Base-by-base conservation (phyloP, 768 basidiomycete species). In the Leccinum variicolor region DNA sequence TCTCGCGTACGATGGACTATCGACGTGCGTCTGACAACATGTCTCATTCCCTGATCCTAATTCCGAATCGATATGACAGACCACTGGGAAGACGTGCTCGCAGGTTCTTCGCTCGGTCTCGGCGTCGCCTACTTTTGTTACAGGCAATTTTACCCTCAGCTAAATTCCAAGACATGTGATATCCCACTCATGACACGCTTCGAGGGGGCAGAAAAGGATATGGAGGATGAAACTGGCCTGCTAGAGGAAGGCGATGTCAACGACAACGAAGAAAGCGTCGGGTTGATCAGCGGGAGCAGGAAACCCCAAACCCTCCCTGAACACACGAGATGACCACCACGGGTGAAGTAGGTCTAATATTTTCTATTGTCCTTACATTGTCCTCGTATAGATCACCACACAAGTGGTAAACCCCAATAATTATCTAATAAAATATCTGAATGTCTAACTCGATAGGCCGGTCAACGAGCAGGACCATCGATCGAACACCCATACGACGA, bases 1-100 rank as follows among this genome's bases (percentile, higher is more conserved):
- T 93, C 56, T 86, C 87, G 5, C 84, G 94, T n/a, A 94, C 91
- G 0, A 94, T 95, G 89, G 94, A 96, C 71, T 89, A 89, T 63
- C 82, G 94, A 61, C 92, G 89, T 91, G 67, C 58, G 85, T 81
- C 21, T 8, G n/a, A 41, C 28, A 7, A 17, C 29, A 3, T 15
- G 4, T 34, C 17, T 14, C 29, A n/a, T 13, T 3, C 3, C n/a
- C 10, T 60, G 2, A 52, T 21, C 47, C 56, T 13, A 46, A 49
- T 50, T 36, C 26, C 19, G 13, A 43, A 3, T 57, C 47, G 25
- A 41, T n/a, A 4, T 49, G 60, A 39, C 56, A 92, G 90, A 96
- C 70, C 94, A 96, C 68, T 94, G 92, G 90, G 84, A 92, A 2
- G 96, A 98, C 65, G 90, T 96, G 34, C 67, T 93, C 6, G 80